Percentiles rank a stretch among this genome's conserved stretches.
phyloP scores from a whole-genome alignment of 192 early-diverging fungal species.

The Backusella macrospora region DNA sequence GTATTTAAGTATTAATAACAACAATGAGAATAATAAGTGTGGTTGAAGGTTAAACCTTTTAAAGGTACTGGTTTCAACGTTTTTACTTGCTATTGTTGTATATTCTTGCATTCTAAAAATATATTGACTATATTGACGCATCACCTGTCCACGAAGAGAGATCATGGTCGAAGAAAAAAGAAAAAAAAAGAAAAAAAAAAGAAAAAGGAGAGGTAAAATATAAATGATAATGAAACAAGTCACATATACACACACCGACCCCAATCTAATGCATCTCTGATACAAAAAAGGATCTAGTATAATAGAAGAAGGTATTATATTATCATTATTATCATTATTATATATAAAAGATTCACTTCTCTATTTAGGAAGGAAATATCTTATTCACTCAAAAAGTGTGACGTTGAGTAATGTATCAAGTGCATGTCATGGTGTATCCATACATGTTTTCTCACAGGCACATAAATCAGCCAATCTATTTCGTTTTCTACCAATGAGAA shows the following conservation, averaged over 20 bases:
- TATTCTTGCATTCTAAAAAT: conserved; percentile 9
- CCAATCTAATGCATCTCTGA: too few relatives aligned
- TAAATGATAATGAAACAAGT: not conserved
- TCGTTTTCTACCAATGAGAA: too few relatives aligned
- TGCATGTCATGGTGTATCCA: too few relatives aligned
- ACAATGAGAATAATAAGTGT: not conserved
- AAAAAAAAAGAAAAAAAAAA: not conserved
- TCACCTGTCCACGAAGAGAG: not conserved
- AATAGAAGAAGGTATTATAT: too few relatives aligned
- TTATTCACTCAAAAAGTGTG: too few relatives aligned
- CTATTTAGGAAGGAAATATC: too few relatives aligned
- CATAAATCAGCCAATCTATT: too few relatives aligned
- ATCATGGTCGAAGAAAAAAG: conserved; percentile 10
- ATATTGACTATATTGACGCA: conserved; percentile 13
- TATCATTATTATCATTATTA: too few relatives aligned
- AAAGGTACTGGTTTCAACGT: not conserved
- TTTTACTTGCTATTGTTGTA: not conserved
- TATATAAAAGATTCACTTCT: too few relatives aligned
- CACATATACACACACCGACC: not conserved
- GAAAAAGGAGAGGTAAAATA: not conserved
- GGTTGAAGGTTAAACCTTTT: not conserved
- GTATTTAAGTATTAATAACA: not conserved
- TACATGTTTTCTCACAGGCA: too few relatives aligned
- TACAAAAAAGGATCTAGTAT: too few relatives aligned
- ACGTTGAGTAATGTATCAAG: too few relatives aligned